Evolutionary conservation across 176 grass and related monocot genomes (phyloP).

Genomic region (Hyparrhenia diplandra): DNA sequence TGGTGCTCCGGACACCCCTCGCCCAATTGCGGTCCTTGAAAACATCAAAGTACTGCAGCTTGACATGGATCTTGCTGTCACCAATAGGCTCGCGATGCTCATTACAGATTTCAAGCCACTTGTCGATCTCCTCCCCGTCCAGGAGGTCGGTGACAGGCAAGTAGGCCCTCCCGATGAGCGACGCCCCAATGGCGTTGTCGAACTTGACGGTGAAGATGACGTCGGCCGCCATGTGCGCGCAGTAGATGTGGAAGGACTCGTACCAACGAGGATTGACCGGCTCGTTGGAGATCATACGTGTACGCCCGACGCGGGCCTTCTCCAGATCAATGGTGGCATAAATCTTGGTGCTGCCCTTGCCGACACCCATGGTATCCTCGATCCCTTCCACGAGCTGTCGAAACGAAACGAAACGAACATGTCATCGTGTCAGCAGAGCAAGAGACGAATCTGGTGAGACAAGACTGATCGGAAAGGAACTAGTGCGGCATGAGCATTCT

Average conservation of each 20-base stretch:
- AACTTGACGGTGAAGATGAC: slow-evolving; percentile 69
- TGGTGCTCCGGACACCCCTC: slow-evolving; percentile 42
- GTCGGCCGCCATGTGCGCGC: slow-evolving; percentile 52
- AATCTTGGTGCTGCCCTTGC: slow-evolving; percentile 45
- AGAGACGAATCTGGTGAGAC: not conserved
- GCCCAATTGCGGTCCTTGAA: slow-evolving; percentile 41
- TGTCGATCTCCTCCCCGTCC: slow-evolving; percentile 39
- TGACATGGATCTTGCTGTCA: slow-evolving; percentile 54
- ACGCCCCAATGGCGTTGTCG: slow-evolving; percentile 47
- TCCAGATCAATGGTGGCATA: slow-evolving; percentile 71
- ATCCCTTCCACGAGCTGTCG: slow-evolving; percentile 61
- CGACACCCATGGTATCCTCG: slow-evolving; percentile 44
- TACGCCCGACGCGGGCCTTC: slow-evolving; percentile 60
- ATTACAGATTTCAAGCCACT: slow-evolving; percentile 47
- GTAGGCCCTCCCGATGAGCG: slow-evolving; percentile 54
- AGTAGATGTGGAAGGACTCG: slow-evolving; percentile 76
- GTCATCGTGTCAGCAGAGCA: slow-evolving; percentile 26
- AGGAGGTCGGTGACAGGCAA: slow-evolving; percentile 45
- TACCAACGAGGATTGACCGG: slow-evolving; percentile 53
- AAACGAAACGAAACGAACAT: not conserved
- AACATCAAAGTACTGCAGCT: slow-evolving; percentile 50
- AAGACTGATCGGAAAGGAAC: not conserved
- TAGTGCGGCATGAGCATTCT: not conserved
- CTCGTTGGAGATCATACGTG: slow-evolving; percentile 40
- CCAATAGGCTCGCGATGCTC: slow-evolving; percentile 26